phyloP scores from a whole-genome alignment of 257 asterid species.

The Petrea volubilis region DNA sequence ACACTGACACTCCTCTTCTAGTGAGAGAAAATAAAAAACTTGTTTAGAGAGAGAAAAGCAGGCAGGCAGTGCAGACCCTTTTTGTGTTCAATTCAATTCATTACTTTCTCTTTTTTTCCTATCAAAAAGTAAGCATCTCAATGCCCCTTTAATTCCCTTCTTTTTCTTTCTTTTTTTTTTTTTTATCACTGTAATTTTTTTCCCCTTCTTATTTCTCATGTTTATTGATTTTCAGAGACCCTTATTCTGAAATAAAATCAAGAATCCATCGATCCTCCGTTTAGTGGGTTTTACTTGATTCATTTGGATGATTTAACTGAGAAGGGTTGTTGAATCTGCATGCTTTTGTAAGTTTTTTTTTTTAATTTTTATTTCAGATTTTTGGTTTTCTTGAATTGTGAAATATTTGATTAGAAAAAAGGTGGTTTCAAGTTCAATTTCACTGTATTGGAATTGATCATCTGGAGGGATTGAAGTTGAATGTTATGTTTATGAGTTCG shows the following conservation, averaged over 20 bases:
- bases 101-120: slow-evolving; percentile 17
- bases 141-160: slow-evolving; percentile 10
- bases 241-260: background rate
- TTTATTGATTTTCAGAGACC: background rate
- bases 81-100: slow-evolving; percentile 21
- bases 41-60: background rate
- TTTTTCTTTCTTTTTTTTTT: background rate
- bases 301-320: background rate
- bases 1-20: background rate
- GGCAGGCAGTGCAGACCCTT: background rate
- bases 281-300: background rate
- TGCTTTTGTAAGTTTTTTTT: slow-evolving; percentile 17
- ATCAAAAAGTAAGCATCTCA: slow-evolving; percentile 36
- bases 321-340: slow-evolving; percentile 10
- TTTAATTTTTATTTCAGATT: background rate
- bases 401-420: background rate
- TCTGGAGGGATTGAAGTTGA: background rate
- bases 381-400: background rate
- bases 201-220: background rate
- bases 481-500: background rate
- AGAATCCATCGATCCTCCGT: background rate
- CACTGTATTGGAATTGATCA: background rate
- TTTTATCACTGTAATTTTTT: background rate
- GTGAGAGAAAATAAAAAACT: background rate
- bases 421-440: slow-evolving; percentile 8